Percentiles rank a stretch among this genome's conserved stretches.
Evolutionary conservation across 805 yeast genomes (phyloP).

Genomic region (Candida odintsovae): DNA sequence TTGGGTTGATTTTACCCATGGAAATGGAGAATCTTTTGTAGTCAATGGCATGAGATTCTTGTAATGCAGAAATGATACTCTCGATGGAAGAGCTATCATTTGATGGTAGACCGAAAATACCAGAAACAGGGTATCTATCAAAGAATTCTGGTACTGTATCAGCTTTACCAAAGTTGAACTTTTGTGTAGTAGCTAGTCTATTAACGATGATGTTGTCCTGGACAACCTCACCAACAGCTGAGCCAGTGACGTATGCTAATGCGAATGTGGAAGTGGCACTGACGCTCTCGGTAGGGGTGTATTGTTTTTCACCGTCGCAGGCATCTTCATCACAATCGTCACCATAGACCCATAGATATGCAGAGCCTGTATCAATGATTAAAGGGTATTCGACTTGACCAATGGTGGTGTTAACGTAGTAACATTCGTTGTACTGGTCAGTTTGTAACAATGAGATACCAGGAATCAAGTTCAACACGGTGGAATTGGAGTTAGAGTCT

Average conservation of each 20-base stretch:
- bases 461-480: conserved; percentile 21
- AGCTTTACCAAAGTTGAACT: conserved; percentile 51
- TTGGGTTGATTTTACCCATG: conserved; percentile 29
- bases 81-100: conserved; percentile 29
- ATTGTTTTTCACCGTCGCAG: conserved; percentile 32
- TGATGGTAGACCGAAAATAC: conserved; percentile 56
- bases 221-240: conserved; percentile 44
- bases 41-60: conserved; percentile 29
- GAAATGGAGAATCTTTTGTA: conserved; percentile 38
- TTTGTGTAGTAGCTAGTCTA: conserved; percentile 27
- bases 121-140: conserved; percentile 46
- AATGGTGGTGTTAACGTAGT: conserved; percentile 33
- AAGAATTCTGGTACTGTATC: conserved; percentile 47
- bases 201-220: conserved; percentile 29
- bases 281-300: conserved; percentile 11
- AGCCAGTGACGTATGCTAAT: conserved; percentile 48
- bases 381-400: conserved; percentile 41
- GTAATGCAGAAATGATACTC: conserved; percentile 37
- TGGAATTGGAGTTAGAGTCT: conserved; percentile 3
- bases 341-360: conserved; percentile 59
- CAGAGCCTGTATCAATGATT: conserved; percentile 61
- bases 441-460: conserved; percentile 25
- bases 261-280: conserved; percentile 32
- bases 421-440: conserved; percentile 29
- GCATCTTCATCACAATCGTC: conserved; percentile 39